Evolutionary conservation across 2,329 filamentous ascomycete species (phyloP).

Genomic region (Aspergillus sp.): DNA sequence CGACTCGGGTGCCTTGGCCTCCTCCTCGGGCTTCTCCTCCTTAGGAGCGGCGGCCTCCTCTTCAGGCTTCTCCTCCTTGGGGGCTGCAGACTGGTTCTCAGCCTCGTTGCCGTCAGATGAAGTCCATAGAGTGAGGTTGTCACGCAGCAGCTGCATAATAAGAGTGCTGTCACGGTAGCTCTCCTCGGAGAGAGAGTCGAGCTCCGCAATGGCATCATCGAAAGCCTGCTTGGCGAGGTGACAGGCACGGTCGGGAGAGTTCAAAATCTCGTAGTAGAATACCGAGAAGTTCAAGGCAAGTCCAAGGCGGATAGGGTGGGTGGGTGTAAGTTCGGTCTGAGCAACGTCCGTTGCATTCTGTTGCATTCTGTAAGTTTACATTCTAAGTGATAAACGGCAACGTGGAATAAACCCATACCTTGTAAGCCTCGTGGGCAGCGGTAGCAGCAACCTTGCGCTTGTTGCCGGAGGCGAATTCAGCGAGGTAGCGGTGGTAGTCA

Average conservation of each 20-base stretch:
- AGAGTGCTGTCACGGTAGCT: conserved; percentile 98
- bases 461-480: conserved; percentile 92
- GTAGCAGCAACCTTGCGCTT: conserved; percentile 94
- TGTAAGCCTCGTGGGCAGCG: conserved; percentile 96
- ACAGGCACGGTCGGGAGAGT: conserved; percentile 96
- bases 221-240: conserved; percentile 99
- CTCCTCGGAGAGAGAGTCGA: conserved; percentile 96
- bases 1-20: conserved; percentile 32
- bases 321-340: conserved; percentile 94
- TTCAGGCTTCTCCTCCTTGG: conserved; percentile 42
- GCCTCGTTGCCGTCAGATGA: conserved; percentile 79
- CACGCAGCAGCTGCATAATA: conserved; percentile 98
- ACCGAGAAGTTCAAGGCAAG: conserved; percentile 99
- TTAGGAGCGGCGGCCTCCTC: conserved; percentile 39
- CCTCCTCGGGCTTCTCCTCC: conserved; percentile 45
- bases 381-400: not conserved
- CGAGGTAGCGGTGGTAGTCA: conserved; percentile 98
- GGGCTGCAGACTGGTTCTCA: conserved; percentile 47
- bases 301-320: conserved; percentile 96
- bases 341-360: conserved; percentile 98
- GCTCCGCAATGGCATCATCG: conserved; percentile 97
- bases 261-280: conserved; percentile 99
- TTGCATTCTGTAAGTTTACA: not conserved
- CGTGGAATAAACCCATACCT: conserved; percentile 57
- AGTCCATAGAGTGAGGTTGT: conserved; percentile 98